Evolutionary conservation across 108 stramenopile species (phyloP).

Genomic region (Seminavis robusta): DNA sequence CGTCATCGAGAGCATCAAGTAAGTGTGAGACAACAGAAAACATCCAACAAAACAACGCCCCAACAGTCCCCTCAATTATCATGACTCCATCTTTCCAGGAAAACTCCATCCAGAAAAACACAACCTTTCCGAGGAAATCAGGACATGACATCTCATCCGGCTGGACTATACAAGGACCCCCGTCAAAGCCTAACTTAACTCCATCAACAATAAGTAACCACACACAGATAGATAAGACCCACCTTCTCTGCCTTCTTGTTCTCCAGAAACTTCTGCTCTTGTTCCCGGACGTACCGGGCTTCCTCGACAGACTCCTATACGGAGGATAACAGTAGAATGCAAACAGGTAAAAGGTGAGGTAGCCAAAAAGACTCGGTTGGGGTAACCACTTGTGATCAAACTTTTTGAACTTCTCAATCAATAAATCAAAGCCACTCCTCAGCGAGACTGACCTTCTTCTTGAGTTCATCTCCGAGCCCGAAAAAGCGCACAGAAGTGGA

Average conservation of each 20-base stretch:
- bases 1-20: too few relatives aligned
- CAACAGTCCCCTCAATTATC: too few relatives aligned
- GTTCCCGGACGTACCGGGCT: conserved; percentile 41
- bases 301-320: conserved; percentile 47
- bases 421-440: neutral
- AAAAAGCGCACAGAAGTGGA: neutral
- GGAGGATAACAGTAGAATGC: neutral
- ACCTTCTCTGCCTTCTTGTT: conserved; percentile 18
- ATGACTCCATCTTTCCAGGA: too few relatives aligned
- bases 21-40: too few relatives aligned
- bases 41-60: too few relatives aligned
- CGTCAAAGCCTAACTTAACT: too few relatives aligned
- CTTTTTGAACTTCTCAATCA: neutral
- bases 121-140: too few relatives aligned
- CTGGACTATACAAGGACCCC: too few relatives aligned
- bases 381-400: neutral
- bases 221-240: too few relatives aligned
- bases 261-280: conserved; percentile 37
- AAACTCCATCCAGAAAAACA: too few relatives aligned
- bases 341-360: neutral
- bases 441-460: conserved; percentile 12
- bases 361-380: neutral
- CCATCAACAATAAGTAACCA: too few relatives aligned
- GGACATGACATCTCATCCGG: too few relatives aligned
- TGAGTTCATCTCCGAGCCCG: conserved; percentile 7